Evolutionary conservation across 2,329 filamentous ascomycete genomes (phyloP).

Genomic region (Sarocladium kiliense): DNA sequence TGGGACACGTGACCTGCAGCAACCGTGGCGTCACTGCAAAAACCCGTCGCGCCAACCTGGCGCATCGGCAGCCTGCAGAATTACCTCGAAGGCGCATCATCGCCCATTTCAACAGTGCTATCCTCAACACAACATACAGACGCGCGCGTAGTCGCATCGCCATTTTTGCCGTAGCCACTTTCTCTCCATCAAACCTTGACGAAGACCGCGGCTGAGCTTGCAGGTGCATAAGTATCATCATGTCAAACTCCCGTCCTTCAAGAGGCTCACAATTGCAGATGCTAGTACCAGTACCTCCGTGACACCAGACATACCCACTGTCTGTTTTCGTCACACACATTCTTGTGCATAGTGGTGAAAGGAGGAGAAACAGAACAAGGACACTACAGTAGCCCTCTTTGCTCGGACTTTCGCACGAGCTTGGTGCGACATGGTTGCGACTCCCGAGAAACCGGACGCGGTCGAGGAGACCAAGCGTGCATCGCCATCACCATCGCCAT

Average conservation of each 20-base stretch:
- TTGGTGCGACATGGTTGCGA: constrained; percentile 1
- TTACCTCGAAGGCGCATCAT: not conserved
- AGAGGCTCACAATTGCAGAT: constrained; percentile 32
- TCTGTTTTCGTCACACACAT: not conserved
- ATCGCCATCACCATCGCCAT: constrained; percentile 4
- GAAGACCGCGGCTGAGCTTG: constrained; percentile 8
- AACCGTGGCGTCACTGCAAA: not conserved
- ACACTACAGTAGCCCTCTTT: not conserved
- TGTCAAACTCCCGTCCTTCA: constrained; percentile 22
- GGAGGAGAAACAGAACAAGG: constrained; percentile 7
- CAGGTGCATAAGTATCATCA: constrained; percentile 27
- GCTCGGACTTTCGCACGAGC: not conserved
- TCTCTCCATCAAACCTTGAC: not conserved
- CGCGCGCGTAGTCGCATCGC: constrained; percentile 5
- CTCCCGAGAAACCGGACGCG: not conserved
- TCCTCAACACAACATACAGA: too few relatives aligned
- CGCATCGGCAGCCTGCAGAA: too few relatives aligned
- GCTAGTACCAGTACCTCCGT: constrained; percentile 19
- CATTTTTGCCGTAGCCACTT: not conserved
- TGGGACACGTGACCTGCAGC: not conserved
- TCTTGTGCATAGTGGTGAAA: not conserved
- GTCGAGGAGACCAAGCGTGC: constrained; percentile 1
- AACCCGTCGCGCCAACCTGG: not conserved
- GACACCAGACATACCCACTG: not conserved
- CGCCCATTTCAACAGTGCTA: too few relatives aligned